Percentiles rank a stretch among this genome's conserved stretches.
phyloP scores from a whole-genome alignment of 2,329 filamentous ascomycete species.

The Diplodia seriata region DNA sequence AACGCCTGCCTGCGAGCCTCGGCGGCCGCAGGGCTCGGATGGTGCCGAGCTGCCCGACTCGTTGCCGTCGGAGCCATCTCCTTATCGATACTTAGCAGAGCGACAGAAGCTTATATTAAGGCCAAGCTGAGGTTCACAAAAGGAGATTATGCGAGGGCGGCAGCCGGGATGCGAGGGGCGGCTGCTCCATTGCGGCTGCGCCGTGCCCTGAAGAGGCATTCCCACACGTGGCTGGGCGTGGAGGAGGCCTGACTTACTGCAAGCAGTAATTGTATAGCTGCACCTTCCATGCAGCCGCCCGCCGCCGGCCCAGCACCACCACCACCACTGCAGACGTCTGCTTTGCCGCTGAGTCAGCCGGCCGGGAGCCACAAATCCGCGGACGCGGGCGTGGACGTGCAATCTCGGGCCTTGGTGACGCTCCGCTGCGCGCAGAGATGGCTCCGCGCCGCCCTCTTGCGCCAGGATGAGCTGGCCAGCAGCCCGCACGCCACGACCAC shows the following conservation, averaged over 20 bases:
- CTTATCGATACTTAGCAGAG: conserved; percentile 27
- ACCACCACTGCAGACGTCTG: not conserved
- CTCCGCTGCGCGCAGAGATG: not conserved
- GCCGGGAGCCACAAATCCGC: conserved; percentile 16
- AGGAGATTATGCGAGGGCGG: conserved; percentile 24
- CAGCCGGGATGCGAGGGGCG: conserved; percentile 15
- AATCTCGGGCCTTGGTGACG: conserved; percentile 8
- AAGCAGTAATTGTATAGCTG: conserved; percentile 19
- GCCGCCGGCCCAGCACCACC: not conserved
- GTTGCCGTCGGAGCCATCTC: conserved; percentile 26
- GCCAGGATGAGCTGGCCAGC: conserved; percentile 21
- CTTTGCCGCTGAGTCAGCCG: not conserved
- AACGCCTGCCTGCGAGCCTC: not conserved
- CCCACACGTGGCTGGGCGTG: conserved; percentile 24
- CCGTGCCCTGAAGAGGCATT: conserved; percentile 15
- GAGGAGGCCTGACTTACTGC: conserved; percentile 21
- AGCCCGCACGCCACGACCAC: conserved; percentile 18
- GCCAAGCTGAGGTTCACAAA: conserved; percentile 2
- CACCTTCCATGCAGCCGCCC: conserved; percentile 21
- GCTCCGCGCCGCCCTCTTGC: not conserved
- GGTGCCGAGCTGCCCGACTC: conserved; percentile 23
- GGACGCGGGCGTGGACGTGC: not conserved
- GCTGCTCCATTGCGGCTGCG: conserved; percentile 16
- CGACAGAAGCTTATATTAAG: conserved; percentile 27
- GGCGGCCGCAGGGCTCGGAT: conserved; percentile 13